phyloP scores from a whole-genome alignment of 2,329 filamentous ascomycete species.

The Hortaea werneckii region DNA sequence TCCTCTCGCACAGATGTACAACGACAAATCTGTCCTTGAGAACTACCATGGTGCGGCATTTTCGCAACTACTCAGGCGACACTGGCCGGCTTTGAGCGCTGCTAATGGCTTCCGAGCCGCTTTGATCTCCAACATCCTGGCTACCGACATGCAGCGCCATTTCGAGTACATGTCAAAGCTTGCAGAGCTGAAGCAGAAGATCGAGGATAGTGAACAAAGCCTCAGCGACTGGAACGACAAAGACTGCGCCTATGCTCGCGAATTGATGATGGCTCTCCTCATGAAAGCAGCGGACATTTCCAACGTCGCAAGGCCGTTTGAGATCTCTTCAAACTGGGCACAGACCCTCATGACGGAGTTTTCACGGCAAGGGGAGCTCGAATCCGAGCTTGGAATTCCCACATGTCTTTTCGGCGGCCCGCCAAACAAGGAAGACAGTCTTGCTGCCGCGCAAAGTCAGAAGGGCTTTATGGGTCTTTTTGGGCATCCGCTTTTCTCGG shows the following conservation, averaged over 20 bases:
- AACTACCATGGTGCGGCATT: constrained; percentile 97
- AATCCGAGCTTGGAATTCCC: constrained; percentile 73
- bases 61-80: constrained; percentile 82
- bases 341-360: constrained; percentile 93
- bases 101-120: constrained; percentile 71
- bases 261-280: constrained; percentile 75
- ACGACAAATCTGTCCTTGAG: constrained; percentile 91
- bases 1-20: constrained; percentile 88
- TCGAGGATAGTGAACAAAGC: constrained; percentile 53
- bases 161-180: constrained; percentile 93
- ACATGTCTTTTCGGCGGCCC: constrained; percentile 74
- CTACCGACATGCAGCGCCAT: constrained; percentile 95
- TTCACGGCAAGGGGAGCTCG: constrained; percentile 84
- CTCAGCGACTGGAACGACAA: constrained; percentile 69
- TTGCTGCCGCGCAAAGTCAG: constrained; percentile 77
- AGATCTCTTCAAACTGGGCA: constrained; percentile 80
- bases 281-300: constrained; percentile 99
- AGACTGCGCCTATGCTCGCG: constrained; percentile 63
- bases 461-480: constrained; percentile 96
- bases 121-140: constrained; percentile 95
- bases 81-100: constrained; percentile 79
- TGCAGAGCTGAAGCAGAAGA: constrained; percentile 67
- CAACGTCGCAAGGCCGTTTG: constrained; percentile 82
- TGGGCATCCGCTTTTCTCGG: constrained; percentile 81
- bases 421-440: constrained; percentile 69